Conservation (phyloP, 495 filamentous ascomycete genomes). For the Hypoxylon perforatum region DNA sequence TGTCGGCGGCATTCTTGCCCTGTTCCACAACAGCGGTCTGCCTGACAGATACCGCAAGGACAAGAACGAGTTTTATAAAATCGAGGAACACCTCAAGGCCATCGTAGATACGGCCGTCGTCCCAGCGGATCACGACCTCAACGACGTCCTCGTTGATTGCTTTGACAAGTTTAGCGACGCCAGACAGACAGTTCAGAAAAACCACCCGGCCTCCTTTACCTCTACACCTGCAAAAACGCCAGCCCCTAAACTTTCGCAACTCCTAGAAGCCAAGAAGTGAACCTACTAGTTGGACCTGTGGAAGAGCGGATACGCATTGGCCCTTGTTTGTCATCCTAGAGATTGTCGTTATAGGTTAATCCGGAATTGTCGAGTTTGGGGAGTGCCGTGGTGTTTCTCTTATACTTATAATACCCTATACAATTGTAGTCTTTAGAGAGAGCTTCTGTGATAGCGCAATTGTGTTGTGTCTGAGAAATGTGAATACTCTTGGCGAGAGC, state of each 20-base stretch:
- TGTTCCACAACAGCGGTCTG: constrained; percentile 63
- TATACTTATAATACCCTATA: constrained; percentile 5
- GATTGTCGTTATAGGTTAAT: constrained; percentile 4
- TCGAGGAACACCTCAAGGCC: constrained; percentile 59
- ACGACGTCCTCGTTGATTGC: constrained; percentile 53
- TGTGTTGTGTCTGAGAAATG: neutral
- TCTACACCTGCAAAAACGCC: constrained; percentile 19
- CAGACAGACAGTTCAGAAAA: constrained; percentile 56
- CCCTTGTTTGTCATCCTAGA: neutral
- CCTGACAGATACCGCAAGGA: constrained; percentile 60
- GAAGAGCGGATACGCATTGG: neutral
- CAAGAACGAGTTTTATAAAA: constrained; percentile 55
- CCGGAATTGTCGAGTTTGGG: neutral
- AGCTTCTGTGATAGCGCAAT: no score
- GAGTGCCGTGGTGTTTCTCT: neutral
- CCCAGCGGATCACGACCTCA: constrained; percentile 49
- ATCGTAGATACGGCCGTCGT: constrained; percentile 58
- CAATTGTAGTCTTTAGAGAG: no score
- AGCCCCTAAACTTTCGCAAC: constrained; percentile 1
- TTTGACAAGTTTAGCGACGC: constrained; percentile 53
- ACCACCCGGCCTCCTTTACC: constrained; percentile 55
- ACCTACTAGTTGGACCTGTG: neutral
- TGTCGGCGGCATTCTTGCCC: constrained; percentile 58
- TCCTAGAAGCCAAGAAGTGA: constrained; percentile 34
- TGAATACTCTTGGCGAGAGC: constrained; percentile 12